phyloP scores from a whole-genome alignment of 805 yeast genomes.

The Jamesozyma spencerorum region DNA sequence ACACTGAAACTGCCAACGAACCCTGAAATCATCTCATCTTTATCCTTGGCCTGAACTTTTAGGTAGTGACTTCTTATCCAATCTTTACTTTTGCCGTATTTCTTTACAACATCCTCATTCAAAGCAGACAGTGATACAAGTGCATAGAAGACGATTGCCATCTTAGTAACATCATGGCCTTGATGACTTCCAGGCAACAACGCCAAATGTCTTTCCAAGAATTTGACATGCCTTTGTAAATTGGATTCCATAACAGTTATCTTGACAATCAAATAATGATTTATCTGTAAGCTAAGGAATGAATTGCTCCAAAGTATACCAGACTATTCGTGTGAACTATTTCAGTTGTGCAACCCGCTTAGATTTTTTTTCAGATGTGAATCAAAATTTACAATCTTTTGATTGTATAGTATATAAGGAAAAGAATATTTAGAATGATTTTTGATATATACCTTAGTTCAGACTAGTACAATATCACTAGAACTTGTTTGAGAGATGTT shows the following conservation, averaged over 20 bases:
- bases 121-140: conserved; percentile 40
- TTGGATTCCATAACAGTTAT: background rate
- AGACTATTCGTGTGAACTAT: no score
- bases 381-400: no score
- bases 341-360: no score
- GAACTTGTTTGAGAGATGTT: no score
- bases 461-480: no score
- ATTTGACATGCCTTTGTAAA: conserved; percentile 29
- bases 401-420: no score
- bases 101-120: conserved; percentile 20
- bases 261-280: no score
- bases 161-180: conserved; percentile 56
- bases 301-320: no score
- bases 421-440: no score
- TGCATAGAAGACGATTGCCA: conserved; percentile 65
- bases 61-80: conserved; percentile 22
- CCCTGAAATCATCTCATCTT: conserved; percentile 16
- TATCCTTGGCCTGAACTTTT: conserved; percentile 27
- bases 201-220: conserved; percentile 42
- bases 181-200: conserved; percentile 49
- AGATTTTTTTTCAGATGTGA: no score
- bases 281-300: no score
- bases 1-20: conserved; percentile 19
- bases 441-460: no score
- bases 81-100: conserved; percentile 25